Evolutionary conservation across 73 alveolate species (phyloP).

Genomic region (Symbiodinium pilosum): DNA sequence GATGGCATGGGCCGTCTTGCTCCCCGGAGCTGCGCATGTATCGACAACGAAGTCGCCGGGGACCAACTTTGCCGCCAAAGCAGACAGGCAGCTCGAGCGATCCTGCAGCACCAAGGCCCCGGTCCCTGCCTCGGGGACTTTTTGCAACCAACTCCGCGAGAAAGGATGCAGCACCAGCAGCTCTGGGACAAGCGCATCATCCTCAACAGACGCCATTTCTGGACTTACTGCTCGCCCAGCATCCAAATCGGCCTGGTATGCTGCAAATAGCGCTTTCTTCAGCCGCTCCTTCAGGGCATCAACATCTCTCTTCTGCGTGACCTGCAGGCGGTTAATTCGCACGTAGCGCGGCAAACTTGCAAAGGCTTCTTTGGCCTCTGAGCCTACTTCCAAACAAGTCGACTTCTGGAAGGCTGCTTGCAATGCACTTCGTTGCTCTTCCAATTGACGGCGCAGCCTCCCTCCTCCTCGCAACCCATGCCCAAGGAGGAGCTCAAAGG

Average conservation of each 20-base stretch:
- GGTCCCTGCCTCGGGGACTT: conserved; percentile 25
- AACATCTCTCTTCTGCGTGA: background rate
- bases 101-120: background rate
- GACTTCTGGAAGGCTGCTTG: background rate
- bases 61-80: conserved; percentile 41
- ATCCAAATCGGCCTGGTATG: background rate
- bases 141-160: conserved; percentile 29
- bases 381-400: background rate
- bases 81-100: conserved; percentile 20
- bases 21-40: conserved; percentile 81
- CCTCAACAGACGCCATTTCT: background rate
- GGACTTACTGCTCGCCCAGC: background rate
- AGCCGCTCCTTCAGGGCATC: background rate
- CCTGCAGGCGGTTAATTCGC: background rate
- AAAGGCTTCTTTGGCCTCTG: conserved; percentile 13
- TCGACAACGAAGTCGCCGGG: conserved; percentile 33
- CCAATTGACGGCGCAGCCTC: conserved; percentile 42
- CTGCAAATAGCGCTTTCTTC: conserved; percentile 3
- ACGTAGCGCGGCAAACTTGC: conserved; percentile 54
- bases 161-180: conserved; percentile 44
- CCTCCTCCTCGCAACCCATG: conserved; percentile 38
- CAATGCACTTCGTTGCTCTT: background rate
- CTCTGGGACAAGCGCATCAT: conserved; percentile 17
- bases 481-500: conserved; percentile 49
- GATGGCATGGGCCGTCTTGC: conserved; percentile 66